Conservation (phyloP, 805 yeast species). For the Myxozyma geophila region DNA sequence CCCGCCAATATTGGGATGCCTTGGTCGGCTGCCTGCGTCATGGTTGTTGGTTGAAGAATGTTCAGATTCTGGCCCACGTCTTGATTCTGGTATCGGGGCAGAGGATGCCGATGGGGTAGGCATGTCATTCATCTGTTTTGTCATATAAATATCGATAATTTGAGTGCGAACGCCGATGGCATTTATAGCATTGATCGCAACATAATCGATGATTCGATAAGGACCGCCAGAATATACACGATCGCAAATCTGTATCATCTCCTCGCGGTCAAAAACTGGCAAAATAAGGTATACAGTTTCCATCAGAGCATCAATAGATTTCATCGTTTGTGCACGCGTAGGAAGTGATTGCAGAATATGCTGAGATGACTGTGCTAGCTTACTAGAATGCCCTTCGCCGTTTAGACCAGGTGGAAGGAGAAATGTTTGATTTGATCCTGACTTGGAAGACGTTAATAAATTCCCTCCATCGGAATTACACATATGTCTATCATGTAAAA, state of each 20-base stretch:
- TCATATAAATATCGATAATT: background rate
- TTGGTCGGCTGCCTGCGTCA: background rate
- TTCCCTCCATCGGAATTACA: background rate
- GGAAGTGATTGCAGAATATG: background rate
- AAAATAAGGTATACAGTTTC: constrained; percentile 1
- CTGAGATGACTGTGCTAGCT: background rate
- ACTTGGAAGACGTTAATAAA: background rate
- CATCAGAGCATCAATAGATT: background rate
- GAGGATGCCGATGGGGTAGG: background rate
- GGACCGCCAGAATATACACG: constrained; percentile 18
- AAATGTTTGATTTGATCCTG: background rate
- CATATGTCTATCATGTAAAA: background rate
- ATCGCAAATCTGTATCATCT: constrained; percentile 14
- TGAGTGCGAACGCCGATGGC: constrained; percentile 26
- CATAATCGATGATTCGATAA: constrained; percentile 23
- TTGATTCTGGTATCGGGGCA: background rate
- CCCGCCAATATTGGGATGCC: background rate
- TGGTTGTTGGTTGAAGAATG: background rate
- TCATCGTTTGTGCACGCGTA: background rate
- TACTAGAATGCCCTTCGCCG: background rate
- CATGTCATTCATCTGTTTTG: background rate
- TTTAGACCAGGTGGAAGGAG: background rate
- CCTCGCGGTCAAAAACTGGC: constrained; percentile 26
- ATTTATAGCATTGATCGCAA: constrained; percentile 24
- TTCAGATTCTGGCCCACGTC: background rate